Conservation (phyloP, 2,329 filamentous ascomycete genomes). For the Microthyrium microscopicum region DNA sequence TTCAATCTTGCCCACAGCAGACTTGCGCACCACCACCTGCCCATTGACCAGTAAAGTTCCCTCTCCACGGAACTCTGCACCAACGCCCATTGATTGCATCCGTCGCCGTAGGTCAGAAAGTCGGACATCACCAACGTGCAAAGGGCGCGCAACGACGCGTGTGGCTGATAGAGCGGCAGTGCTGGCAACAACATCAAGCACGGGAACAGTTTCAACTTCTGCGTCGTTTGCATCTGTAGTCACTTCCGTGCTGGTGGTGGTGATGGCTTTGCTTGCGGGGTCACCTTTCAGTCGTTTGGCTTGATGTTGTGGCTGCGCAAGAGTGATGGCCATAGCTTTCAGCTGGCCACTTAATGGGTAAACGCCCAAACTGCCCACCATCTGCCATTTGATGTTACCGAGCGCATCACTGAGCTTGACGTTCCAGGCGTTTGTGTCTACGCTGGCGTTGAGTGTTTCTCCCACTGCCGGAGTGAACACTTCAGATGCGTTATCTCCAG, state of each 20-base stretch:
- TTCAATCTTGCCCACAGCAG: constrained; percentile 70
- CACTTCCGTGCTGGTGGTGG: constrained; percentile 27
- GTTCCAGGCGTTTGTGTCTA: constrained; percentile 95
- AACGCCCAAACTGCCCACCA: constrained; percentile 73
- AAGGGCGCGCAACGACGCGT: constrained; percentile 62
- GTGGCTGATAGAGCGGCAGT: constrained; percentile 51
- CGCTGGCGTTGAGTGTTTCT: constrained; percentile 66
- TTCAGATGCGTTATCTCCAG: constrained; percentile 34
- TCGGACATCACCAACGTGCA: constrained; percentile 86
- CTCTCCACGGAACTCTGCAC: constrained; percentile 83
- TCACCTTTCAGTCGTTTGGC: constrained; percentile 37
- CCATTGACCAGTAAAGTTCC: constrained; percentile 83
- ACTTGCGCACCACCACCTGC: constrained; percentile 75
- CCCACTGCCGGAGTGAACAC: constrained; percentile 74
- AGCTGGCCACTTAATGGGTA: constrained; percentile 76
- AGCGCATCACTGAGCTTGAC: constrained; percentile 77
- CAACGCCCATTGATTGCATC: constrained; percentile 68
- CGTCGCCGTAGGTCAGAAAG: constrained; percentile 74
- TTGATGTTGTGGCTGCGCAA: too few species aligned
- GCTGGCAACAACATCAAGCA: constrained; percentile 42
- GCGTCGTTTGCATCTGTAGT: constrained; percentile 21
- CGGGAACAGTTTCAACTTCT: constrained; percentile 33
- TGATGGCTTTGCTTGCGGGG: too few species aligned
- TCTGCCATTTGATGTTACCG: constrained; percentile 85
- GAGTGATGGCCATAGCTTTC: constrained; percentile 26